Base-by-base conservation (phyloP, 371 early-diverging fungal species). In the Circinella umbellata region DNA sequence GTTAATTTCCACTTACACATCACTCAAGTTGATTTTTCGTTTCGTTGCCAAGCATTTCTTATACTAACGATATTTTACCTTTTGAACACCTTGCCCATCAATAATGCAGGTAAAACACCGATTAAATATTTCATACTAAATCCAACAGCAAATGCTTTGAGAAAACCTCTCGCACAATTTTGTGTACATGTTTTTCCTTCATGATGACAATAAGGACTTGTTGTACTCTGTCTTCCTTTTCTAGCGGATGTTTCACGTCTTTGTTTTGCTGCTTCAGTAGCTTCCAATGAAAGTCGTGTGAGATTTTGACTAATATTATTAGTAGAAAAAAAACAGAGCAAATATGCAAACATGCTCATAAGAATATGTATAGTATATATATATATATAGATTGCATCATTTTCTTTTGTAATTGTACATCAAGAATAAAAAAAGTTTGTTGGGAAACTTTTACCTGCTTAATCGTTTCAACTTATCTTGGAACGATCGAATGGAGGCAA, bases 91-190 rank as follows among this genome's bases (percentile, higher is more conserved):
- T 86, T 85, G 17, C 93, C 90, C 11, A 88, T 87, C 20, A 94
- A 65, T 14, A 93, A 51, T 0, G 88, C 80, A 0, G 95, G 93
- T 18, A 90, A 61, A 17, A 91, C 79, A n/a, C 88, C 91, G 27
- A 95, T 80, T n/a, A 86, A 77, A 73, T 90, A 92, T 75, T 95
- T 95, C 65, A 92, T 80, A 27, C 76, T 79, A 69, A 89, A 95
- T 13, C 90, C 89, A 53, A 91, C 89, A 6, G 78, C 71, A 75
- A 93, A 94, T 0, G 94, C 86, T 67, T 91, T 91, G 68, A 93
- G 66, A 63, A 92, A 91, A 0, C 93, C 92, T 53, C 95, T 82
- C 17, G 88, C 76, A 36, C 90, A 86, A 69, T 95, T 93, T 75
- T 91, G 90, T 1, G 82, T 68, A 66, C 95, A 95, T 3, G 91